phyloP scores from a whole-genome alignment of 1,284 basidiomycete species.

The Polyporus tsugae region DNA sequence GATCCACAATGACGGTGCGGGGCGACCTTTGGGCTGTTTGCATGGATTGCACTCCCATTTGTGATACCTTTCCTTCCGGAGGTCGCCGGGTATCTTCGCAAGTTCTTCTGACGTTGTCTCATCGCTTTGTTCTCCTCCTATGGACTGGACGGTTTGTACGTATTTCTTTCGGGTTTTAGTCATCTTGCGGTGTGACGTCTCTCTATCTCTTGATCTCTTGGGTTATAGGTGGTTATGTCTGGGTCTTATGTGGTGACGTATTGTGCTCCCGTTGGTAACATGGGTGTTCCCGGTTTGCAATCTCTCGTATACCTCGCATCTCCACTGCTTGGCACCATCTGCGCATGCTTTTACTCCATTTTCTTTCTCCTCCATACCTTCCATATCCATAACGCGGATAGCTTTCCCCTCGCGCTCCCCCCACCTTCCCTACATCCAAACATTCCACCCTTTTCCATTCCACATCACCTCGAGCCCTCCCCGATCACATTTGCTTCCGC shows the following conservation, averaged over 20 bases:
- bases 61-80: constrained; percentile 59
- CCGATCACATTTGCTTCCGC: neutral
- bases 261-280: constrained; percentile 13
- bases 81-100: constrained; percentile 64
- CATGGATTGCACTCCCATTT: constrained; percentile 53
- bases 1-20: constrained; percentile 59
- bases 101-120: constrained; percentile 45
- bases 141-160: constrained; percentile 14
- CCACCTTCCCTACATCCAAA: constrained; percentile 1
- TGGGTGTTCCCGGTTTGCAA: constrained; percentile 16
- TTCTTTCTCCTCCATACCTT: neutral
- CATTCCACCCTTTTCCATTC: neutral
- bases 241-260: constrained; percentile 12
- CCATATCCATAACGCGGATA: neutral
- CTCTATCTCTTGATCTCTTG: constrained; percentile 21
- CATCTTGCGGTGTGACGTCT: constrained; percentile 33
- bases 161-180: constrained; percentile 31
- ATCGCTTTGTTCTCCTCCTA: constrained; percentile 8
- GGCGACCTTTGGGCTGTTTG: constrained; percentile 62
- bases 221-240: constrained; percentile 22
- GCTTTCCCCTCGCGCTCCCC: neutral
- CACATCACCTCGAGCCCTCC: neutral
- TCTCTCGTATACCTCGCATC: constrained; percentile 28
- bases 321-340: constrained; percentile 27
- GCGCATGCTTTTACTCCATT: constrained; percentile 11